Percentiles rank a stretch among this genome's conserved stretches.
These are phyloP conservation scores for Dactylonectria estremocensis DNA, from an alignment of 2,329 filamentous ascomycete species.

Conservation along the genomic window DNA sequence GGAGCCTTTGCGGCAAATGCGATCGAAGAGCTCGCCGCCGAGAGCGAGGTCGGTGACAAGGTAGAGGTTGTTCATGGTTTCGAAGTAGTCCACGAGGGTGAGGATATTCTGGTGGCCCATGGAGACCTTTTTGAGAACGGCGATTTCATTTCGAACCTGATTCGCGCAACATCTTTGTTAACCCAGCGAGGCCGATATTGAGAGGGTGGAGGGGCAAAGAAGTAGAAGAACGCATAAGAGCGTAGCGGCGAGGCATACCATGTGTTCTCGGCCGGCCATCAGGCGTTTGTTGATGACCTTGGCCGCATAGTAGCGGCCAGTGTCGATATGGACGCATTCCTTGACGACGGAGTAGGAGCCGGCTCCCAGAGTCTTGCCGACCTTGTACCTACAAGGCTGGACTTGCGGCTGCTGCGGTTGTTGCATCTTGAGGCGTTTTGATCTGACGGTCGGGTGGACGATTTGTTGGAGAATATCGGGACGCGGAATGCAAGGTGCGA, in stretches of 20 bases:
- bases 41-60: conserved; percentile 97
- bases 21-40: conserved; percentile 96
- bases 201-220: neutral
- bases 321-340: conserved; percentile 98
- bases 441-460: conserved; percentile 25
- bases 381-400: conserved; percentile 98
- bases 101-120: conserved; percentile 99
- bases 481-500: conserved; percentile 11
- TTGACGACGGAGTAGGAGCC: conserved; percentile 99
- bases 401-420: conserved; percentile 70
- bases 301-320: conserved; percentile 96
- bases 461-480: conserved; percentile 4
- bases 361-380: conserved; percentile 95
- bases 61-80: conserved; percentile 99
- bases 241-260: conserved; percentile 72
- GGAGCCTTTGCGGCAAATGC: conserved; percentile 97
- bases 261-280: conserved; percentile 98
- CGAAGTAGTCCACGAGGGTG: conserved; percentile 98
- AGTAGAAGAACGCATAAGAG: conserved; percentile 11
- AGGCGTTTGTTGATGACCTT: conserved; percentile 99
- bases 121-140: conserved; percentile 96
- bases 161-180: conserved; percentile 35
- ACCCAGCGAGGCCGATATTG: neutral
- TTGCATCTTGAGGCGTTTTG: conserved; percentile 40
- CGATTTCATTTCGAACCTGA: conserved; percentile 97